Conservation (phyloP, 176 grass and related monocot genomes). For the Cenchrus americanus region DNA sequence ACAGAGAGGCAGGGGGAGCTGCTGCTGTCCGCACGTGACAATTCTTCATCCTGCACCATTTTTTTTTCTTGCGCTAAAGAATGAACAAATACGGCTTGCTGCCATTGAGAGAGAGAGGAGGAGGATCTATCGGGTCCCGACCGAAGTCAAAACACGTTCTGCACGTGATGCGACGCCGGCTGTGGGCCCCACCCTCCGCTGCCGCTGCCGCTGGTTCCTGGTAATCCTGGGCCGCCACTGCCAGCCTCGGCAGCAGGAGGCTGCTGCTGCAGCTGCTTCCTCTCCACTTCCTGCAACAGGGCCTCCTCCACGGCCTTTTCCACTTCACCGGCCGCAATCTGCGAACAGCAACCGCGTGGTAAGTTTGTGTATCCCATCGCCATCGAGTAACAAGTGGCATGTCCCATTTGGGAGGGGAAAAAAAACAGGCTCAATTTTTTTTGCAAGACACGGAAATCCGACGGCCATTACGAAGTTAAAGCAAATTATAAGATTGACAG, state of each 20-base stretch:
- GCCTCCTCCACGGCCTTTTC: constrained; percentile 68
- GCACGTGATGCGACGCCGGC: constrained; percentile 33
- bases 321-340: constrained; percentile 69
- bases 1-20: background rate
- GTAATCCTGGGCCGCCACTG: background rate
- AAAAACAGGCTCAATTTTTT: no score
- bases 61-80: background rate
- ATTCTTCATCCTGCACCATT: background rate
- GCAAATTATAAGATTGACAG: background rate
- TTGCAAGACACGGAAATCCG: no score
- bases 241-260: background rate
- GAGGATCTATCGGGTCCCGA: no score
- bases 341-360: constrained; percentile 26
- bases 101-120: background rate
- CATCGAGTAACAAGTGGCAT: constrained; percentile 17
- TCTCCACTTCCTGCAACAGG: constrained; percentile 58
- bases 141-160: constrained; percentile 52
- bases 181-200: constrained; percentile 33
- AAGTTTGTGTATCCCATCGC: background rate
- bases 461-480: background rate
- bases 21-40: background rate
- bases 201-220: background rate
- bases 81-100: background rate
- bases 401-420: background rate
- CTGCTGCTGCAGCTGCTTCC: background rate